Evolutionary conservation across 2,329 filamentous ascomycete species (phyloP).

Genomic region (Corniculantispora saksenae): DNA sequence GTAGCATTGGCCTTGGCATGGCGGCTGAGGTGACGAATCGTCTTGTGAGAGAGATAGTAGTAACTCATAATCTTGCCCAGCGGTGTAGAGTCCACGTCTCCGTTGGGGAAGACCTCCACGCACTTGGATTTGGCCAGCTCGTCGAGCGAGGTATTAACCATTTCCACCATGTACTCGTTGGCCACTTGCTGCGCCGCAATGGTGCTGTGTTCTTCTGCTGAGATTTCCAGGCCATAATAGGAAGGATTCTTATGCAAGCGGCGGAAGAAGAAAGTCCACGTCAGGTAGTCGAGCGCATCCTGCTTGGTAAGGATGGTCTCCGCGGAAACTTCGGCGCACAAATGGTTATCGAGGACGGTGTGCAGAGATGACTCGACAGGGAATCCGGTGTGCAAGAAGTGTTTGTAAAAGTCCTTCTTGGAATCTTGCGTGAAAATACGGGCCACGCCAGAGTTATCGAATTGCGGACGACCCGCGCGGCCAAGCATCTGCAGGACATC

Average conservation of each 20-base stretch:
- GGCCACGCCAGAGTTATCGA: constrained; percentile 92
- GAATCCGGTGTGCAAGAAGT: constrained; percentile 97
- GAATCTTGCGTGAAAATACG: constrained; percentile 96
- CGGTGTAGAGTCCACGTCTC: constrained; percentile 85
- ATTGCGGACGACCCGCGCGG: constrained; percentile 91
- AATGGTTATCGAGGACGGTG: constrained; percentile 94
- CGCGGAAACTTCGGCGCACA: constrained; percentile 90
- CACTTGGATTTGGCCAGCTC: constrained; percentile 85
- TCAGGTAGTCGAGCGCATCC: constrained; percentile 94
- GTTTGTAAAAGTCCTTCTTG: constrained; percentile 99
- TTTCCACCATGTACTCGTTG: constrained; percentile 90
- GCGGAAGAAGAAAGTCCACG: constrained; percentile 99
- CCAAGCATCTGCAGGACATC: constrained; percentile 98
- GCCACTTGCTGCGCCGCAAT: constrained; percentile 81
- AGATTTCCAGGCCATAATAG: constrained; percentile 94
- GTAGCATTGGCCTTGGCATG: constrained; percentile 73
- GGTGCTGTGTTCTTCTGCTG: constrained; percentile 87
- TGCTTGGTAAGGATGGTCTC: constrained; percentile 93
- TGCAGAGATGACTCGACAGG: constrained; percentile 96
- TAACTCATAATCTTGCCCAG: constrained; percentile 99
- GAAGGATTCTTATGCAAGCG: constrained; percentile 96
- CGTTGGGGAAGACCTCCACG: constrained; percentile 79
- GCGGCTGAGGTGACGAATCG: constrained; percentile 79
- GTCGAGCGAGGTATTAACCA: constrained; percentile 82
- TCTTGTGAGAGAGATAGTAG: constrained; percentile 96